Evolutionary conservation across 2,329 filamentous ascomycete genomes (phyloP).

Genomic region (Aspergillus versicolor): DNA sequence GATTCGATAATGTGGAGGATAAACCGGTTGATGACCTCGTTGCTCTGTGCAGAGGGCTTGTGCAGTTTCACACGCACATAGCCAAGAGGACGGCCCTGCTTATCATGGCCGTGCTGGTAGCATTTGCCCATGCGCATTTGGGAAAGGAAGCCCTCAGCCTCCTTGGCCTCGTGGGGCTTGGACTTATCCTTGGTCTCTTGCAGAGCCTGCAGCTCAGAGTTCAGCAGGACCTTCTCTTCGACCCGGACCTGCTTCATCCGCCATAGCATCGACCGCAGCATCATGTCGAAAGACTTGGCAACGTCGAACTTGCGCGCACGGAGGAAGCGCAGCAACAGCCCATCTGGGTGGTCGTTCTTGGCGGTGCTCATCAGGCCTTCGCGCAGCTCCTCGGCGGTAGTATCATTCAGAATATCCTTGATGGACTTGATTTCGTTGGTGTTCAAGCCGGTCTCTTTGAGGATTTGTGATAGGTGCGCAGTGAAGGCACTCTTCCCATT

Average conservation of each 20-base stretch:
- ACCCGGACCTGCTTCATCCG: conserved; percentile 70
- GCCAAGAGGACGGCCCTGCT: conserved; percentile 77
- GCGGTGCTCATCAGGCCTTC: conserved; percentile 82
- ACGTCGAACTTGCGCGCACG: conserved; percentile 90
- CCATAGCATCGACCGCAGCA: conserved; percentile 90
- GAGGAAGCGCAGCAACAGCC: conserved; percentile 74
- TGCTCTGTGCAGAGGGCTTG: conserved; percentile 77
- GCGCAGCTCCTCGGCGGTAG: conserved; percentile 72
- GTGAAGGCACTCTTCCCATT: conserved; percentile 52
- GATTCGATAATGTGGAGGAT: conserved; percentile 94
- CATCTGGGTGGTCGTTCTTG: conserved; percentile 91
- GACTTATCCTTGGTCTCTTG: conserved; percentile 54
- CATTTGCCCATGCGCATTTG: conserved; percentile 89
- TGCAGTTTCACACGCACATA: conserved; percentile 79
- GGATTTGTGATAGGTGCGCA: conserved; percentile 19
- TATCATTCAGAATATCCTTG: conserved; percentile 71
- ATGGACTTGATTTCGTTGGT: conserved; percentile 68
- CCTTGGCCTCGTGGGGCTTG: conserved; percentile 62
- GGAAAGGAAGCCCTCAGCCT: conserved; percentile 71
- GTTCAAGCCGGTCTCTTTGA: conserved; percentile 22
- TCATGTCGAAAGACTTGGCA: conserved; percentile 84
- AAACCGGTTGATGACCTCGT: conserved; percentile 77
- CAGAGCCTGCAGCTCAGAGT: conserved; percentile 67
- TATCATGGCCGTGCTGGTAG: conserved; percentile 82
- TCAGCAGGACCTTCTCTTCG: conserved; percentile 77